Base-by-base conservation (phyloP, 1,284 basidiomycete species). In the Heterobasidion parviporum region DNA sequence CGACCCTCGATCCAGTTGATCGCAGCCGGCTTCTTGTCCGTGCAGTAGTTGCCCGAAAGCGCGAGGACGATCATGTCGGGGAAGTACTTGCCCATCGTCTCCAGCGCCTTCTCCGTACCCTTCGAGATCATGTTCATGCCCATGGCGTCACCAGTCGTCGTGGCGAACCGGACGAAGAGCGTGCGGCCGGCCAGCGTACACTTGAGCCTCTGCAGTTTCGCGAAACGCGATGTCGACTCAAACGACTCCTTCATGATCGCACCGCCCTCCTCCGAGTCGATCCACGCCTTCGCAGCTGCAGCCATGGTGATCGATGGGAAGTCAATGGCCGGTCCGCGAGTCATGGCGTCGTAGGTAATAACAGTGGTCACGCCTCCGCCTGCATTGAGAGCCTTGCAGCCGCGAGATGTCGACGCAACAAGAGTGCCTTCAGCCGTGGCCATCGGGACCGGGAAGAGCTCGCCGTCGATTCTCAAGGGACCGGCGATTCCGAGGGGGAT, bases 51-150 rank as follows among this genome's bases (percentile, higher is more conserved):
- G 53, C 96, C 97, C 4, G 89, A 94, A 9, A 99, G 80, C 12
- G 95, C 92, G 32, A 98, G 80, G n/a, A 95, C 85, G 64, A 86
- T 74, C 95, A 98, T 98, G 56, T 89, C 86, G 4, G 96, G 96
- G 79, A 94, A 99, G 66, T 87, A 74, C 60, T 80, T 77, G 62
- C 81, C 79, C 78, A 99, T 82, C 36, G 80, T 80, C 65, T 89
- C 90, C 16, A 99, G 81, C 18, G 94, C 93, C 72, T 92, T 92
- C 74, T 99, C 97, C 8, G 92, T 94, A 7, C 94, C 94, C 73
- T 96, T 96, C 32, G 87, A 90, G 67, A 94, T 93, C 96, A 99
- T 99, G 78, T 99, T 99, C 97, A 99, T 99, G 36, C 96, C 96
- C 96, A 99, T 99, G 34, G 96, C 97, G 68, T 99, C 97, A 56